A percentile compares a stretch with the other conserved stretches of the same genome.
Conservation (phyloP, 805 yeast genomes). For the Candida nemodendra region DNA sequence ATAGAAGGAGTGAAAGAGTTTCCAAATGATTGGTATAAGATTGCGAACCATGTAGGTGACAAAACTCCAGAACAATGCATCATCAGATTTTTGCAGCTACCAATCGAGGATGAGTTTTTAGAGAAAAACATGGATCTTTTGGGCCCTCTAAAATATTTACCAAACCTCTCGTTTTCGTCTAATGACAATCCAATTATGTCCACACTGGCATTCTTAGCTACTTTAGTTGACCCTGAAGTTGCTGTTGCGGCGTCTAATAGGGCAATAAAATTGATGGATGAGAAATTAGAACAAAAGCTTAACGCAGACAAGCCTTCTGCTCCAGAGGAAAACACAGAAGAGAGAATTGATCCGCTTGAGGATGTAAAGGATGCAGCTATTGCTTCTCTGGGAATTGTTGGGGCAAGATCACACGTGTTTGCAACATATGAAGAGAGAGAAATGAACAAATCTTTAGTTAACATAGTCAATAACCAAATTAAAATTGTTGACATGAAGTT, state of each 20-base stretch:
- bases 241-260: conserved; percentile 77
- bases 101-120: conserved; percentile 74
- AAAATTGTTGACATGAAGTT: conserved; percentile 65
- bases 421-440: conserved; percentile 80
- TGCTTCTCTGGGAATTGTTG: conserved; percentile 72
- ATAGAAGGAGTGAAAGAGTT: conserved; percentile 60
- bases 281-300: conserved; percentile 39
- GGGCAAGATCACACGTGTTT: conserved; percentile 76
- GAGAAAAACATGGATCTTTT: conserved; percentile 46
- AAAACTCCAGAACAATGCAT: conserved; percentile 79
- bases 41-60: conserved; percentile 64
- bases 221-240: conserved; percentile 80
- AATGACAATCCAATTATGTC: conserved; percentile 93
- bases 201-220: conserved; percentile 84
- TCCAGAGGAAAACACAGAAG: conserved; percentile 14
- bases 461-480: conserved; percentile 59
- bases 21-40: conserved; percentile 76
- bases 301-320: conserved; percentile 29
- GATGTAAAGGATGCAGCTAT: conserved; percentile 59
- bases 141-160: conserved; percentile 78
- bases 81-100: conserved; percentile 71
- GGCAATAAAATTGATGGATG: conserved; percentile 53
- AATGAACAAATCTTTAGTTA: conserved; percentile 56
- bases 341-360: conserved; percentile 21
- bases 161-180: conserved; percentile 80